Evolutionary conservation across 257 asterid species (phyloP).

Genomic region (Anisodus acutangulus): DNA sequence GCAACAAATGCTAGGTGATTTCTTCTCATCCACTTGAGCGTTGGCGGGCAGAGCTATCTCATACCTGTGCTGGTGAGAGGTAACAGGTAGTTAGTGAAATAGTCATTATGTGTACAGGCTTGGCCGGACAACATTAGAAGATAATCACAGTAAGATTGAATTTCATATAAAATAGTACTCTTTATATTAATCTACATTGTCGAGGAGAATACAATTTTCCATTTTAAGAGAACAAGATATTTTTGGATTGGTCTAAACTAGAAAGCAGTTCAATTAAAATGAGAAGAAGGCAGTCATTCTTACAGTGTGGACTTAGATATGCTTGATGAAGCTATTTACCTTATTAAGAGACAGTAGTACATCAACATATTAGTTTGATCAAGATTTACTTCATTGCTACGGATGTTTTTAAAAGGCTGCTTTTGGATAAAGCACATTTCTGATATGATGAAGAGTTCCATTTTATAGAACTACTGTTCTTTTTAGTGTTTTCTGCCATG

Average conservation of each 20-base stretch:
- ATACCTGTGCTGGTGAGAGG: background rate
- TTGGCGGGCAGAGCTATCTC: background rate
- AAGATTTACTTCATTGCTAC: slow-evolving; percentile 11
- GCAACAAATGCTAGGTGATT: background rate
- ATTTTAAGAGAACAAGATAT: background rate
- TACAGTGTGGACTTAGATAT: background rate
- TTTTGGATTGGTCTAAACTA: slow-evolving; percentile 19
- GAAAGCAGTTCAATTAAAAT: background rate
- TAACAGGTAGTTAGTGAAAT: background rate
- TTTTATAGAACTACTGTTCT: background rate
- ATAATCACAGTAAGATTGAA: background rate
- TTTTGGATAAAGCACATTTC: background rate
- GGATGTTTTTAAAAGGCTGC: background rate
- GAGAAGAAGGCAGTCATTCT: background rate
- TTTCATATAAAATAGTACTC: background rate
- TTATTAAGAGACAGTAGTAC: slow-evolving; percentile 18
- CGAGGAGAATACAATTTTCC: background rate
- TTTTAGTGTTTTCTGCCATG: background rate
- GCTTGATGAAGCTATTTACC: slow-evolving; percentile 19
- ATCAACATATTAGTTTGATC: slow-evolving; percentile 17
- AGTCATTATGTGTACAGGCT: background rate
- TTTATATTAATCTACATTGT: slow-evolving; percentile 8
- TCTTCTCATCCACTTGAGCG: background rate
- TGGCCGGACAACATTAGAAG: background rate
- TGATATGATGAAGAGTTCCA: slow-evolving; percentile 26